Conservation (phyloP, 208 protist genomes). For the Acanthamoeba polyphaga region DNA sequence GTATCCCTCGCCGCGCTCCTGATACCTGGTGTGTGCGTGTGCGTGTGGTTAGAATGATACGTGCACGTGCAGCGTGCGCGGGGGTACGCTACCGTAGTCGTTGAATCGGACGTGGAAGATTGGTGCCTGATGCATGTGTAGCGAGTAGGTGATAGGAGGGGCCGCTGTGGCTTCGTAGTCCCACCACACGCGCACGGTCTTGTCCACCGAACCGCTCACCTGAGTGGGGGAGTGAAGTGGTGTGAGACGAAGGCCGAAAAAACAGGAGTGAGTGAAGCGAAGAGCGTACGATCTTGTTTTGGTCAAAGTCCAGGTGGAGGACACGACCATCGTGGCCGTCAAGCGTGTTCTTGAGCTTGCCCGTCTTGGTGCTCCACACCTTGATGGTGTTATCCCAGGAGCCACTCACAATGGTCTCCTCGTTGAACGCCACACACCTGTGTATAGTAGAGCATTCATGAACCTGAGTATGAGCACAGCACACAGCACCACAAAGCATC, state of each 20-base stretch:
- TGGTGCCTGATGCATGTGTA: background rate
- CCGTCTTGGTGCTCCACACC: conserved; percentile 7
- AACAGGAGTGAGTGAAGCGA: background rate
- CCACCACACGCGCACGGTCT: conserved; percentile 25
- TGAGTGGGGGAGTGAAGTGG: no score
- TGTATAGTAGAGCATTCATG: background rate
- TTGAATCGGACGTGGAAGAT: conserved; percentile 51
- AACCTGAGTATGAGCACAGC: background rate
- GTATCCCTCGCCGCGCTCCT: conserved; percentile 39
- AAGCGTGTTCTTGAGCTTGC: conserved; percentile 12
- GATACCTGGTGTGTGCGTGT: background rate
- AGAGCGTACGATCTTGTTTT: conserved; percentile 42
- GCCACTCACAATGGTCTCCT: background rate
- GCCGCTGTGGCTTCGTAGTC: conserved; percentile 5
- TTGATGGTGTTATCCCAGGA: conserved; percentile 63
- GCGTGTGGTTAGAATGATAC: no score
- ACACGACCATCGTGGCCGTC: conserved; percentile 18
- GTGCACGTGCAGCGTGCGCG: no score
- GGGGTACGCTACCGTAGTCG: background rate
- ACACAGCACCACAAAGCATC: background rate
- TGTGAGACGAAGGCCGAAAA: no score
- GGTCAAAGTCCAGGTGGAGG: conserved; percentile 31
- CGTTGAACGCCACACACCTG: conserved; percentile 35
- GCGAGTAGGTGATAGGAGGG: background rate
- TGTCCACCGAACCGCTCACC: conserved; percentile 66